Conservation (phyloP, 2,329 filamentous ascomycete genomes). For the Colletotrichum acutatum region DNA sequence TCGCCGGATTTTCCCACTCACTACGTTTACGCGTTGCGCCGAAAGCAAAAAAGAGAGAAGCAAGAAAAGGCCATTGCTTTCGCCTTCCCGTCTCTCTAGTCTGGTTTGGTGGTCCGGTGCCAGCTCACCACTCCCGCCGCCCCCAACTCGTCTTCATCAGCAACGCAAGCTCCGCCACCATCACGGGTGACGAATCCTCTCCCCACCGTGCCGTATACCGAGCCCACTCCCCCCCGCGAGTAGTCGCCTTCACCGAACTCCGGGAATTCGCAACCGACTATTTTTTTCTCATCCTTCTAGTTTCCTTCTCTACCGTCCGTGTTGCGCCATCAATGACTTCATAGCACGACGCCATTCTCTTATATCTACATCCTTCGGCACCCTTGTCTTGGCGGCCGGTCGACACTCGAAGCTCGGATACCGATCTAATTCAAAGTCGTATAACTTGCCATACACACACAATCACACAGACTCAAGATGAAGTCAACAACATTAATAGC, state of each 20-base stretch:
- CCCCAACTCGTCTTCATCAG: conserved; percentile 21
- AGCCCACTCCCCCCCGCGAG: neutral
- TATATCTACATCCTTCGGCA: conserved; percentile 19
- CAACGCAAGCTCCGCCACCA: conserved; percentile 32
- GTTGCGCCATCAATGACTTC: conserved; percentile 31
- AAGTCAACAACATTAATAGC: conserved; percentile 45
- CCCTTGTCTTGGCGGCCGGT: conserved; percentile 2
- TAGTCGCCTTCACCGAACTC: neutral
- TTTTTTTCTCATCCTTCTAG: neutral
- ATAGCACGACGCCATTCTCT: conserved; percentile 14
- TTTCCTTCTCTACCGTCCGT: neutral
- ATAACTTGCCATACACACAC: neutral
- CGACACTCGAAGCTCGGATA: neutral
- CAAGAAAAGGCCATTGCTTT: neutral
- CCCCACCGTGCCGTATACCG: conserved; percentile 27
- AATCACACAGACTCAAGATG: conserved; percentile 44
- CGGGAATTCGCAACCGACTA: conserved; percentile 3
- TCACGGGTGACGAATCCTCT: conserved; percentile 33
- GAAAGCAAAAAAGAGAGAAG: neutral
- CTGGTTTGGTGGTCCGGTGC: conserved; percentile 8
- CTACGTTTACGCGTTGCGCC: neutral
- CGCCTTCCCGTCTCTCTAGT: conserved; percentile 16
- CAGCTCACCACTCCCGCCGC: neutral
- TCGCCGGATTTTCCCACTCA: conserved; percentile 5
- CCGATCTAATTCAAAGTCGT: neutral